These are phyloP conservation scores for Aspergillus ochraceus DNA, from an alignment of 2,329 filamentous ascomycete species.

Conservation along the genomic window DNA sequence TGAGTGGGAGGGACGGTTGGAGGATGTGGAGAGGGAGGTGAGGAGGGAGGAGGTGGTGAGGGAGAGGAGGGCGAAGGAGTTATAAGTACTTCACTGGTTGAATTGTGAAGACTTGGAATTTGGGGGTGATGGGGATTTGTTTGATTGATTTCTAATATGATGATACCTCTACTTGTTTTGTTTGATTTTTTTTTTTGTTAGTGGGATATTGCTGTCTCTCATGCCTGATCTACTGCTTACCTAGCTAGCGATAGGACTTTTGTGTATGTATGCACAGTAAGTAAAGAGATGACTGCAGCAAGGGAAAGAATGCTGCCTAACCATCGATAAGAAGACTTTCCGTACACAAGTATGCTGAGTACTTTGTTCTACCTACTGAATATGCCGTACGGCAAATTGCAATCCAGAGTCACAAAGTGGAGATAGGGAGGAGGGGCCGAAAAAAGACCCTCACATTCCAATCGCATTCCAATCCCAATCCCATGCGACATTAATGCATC, in stretches of 20 bases:
- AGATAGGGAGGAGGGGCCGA: not conserved
- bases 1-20: constrained; percentile 68
- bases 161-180: constrained; percentile 14
- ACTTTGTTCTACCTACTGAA: not conserved
- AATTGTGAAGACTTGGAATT: not conserved
- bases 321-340: too few relatives aligned
- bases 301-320: not conserved
- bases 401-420: not conserved
- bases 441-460: not conserved
- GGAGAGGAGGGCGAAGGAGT: constrained; percentile 53
- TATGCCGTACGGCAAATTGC: not conserved
- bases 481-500: not conserved
- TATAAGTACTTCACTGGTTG: too few relatives aligned
- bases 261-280: not conserved
- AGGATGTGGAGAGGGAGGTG: constrained; percentile 64
- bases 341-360: too few relatives aligned
- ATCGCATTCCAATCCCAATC: not conserved
- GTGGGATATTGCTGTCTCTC: not conserved
- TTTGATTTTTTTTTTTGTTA: not conserved
- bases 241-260: not conserved
- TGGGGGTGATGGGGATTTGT: not conserved
- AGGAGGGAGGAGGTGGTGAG: constrained; percentile 62
- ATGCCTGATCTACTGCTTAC: not conserved
- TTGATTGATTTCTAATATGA: constrained; percentile 1
- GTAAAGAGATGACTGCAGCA: not conserved